Conservation (phyloP, 768 basidiomycete species). For the Kwoniella pini region DNA sequence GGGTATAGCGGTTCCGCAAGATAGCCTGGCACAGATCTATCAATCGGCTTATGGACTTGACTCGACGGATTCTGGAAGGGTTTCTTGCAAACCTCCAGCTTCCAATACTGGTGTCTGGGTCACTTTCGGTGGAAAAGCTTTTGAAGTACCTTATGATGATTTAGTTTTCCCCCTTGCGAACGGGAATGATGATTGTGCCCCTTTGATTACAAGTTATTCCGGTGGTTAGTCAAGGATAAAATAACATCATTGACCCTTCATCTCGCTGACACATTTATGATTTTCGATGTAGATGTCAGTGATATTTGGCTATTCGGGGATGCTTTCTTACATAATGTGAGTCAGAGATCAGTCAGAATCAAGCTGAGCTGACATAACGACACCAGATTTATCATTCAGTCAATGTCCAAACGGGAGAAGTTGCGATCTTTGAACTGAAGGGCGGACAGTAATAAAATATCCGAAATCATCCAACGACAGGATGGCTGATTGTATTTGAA, state of each 20-base stretch:
- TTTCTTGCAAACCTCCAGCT: neutral
- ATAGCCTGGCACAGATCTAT: neutral
- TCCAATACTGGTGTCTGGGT: neutral
- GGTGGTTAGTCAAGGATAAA: neutral
- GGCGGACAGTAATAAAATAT: too few relatives aligned
- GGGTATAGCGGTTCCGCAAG: neutral
- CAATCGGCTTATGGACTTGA: neutral
- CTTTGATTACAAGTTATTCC: constrained; percentile 1
- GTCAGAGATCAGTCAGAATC: neutral
- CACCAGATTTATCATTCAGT: constrained; percentile 9
- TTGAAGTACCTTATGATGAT: constrained; percentile 7
- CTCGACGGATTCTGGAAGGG: neutral
- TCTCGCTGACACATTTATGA: too few relatives aligned
- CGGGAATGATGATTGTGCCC: neutral
- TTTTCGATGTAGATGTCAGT: neutral
- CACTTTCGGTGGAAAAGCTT: neutral
- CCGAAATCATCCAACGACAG: too few relatives aligned
- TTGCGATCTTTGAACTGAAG: constrained; percentile 4
- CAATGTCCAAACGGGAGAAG: constrained; percentile 10
- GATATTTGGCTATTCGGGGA: constrained; percentile 12
- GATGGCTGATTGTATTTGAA: too few relatives aligned
- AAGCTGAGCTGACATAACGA: neutral
- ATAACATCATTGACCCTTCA: neutral
- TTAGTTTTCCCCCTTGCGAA: neutral
- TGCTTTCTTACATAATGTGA: constrained; percentile 22